Evolutionary conservation across 148 eudicot genomes (phyloP).

Genomic region (Hydrangea macrophylla): DNA sequence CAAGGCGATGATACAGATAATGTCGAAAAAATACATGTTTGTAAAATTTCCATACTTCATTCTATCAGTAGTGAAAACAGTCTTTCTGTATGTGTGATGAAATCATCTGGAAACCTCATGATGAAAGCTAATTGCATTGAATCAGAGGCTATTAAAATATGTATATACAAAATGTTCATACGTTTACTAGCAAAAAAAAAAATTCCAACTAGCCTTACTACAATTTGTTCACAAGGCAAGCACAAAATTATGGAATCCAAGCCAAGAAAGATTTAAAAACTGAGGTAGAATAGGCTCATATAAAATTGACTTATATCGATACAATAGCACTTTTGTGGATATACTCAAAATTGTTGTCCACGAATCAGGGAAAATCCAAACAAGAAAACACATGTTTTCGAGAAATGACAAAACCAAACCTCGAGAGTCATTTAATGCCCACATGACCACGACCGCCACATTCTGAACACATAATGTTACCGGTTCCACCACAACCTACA

Average conservation of each 20-base stretch:
- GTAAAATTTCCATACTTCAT: neutral
- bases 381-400: neutral
- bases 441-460: slow-evolving; percentile 87
- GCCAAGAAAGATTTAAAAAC: neutral
- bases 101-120: neutral
- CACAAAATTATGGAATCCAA: neutral
- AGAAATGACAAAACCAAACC: slow-evolving; percentile 8
- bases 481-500: slow-evolving; percentile 92
- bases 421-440: slow-evolving; percentile 12
- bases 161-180: neutral
- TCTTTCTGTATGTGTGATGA: neutral
- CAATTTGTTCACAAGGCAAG: neutral
- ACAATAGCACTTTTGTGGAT: neutral
- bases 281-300: neutral
- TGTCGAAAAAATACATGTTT: neutral
- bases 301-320: neutral
- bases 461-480: slow-evolving; percentile 70
- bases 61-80: neutral
- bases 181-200: neutral
- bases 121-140: neutral
- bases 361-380: neutral
- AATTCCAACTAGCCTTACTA: neutral
- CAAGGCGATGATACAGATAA: neutral
- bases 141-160: neutral
- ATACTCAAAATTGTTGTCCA: neutral